Base-by-base conservation (phyloP, 2,329 filamentous ascomycete genomes). In the Penicillium sp. region DNA sequence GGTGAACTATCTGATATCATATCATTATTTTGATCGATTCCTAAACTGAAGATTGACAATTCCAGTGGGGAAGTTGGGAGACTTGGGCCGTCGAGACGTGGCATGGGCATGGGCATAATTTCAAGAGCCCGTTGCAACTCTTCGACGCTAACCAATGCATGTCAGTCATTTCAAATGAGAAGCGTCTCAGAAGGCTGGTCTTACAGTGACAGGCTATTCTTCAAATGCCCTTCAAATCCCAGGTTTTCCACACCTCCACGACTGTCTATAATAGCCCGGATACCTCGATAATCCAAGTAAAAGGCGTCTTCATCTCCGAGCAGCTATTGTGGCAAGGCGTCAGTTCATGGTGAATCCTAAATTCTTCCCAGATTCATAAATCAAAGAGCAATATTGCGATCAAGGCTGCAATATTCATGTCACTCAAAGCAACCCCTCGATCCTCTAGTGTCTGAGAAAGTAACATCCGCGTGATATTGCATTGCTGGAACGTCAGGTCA, bases 401-500 rank as follows among this genome's bases (percentile, higher is more conserved):
- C 27, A 56, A 35, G 18, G 50, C 44, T 22, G 54, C 54, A 25
- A 56, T 35, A n/a, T 42, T 53, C 11, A 40, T 20, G 18, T 54
- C 51, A 29, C 53, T 53, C 9, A 42, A 49, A 35, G 15, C 33
- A 18, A 25, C 20, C n/a, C 56, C 49, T 22, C 31, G 18, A 35
- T 59, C 49, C 5, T 42, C 31, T 6, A 61, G 22, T 8, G 50
- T 44, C 18, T 56, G 48, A 8, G 42, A 22, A 12, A 64, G 25
- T 33, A 64, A 47, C 6, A 29, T 44, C 11, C 58, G 55, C 20
- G 59, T 58, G 15, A 62, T 64, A 3, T n/a, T 37, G 25, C 55
- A 35, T 46, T 64, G 61, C 15, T 61, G 51, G 2, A 57, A 33
- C 6, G 60, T 60, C 43, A 64, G 43, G 23, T 51, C 40, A 52